Evolutionary conservation across 345 rosid species (phyloP), one percentile per base, ranked within the genome.

Genomic region (Crucihimalaya himalaica): DNA sequence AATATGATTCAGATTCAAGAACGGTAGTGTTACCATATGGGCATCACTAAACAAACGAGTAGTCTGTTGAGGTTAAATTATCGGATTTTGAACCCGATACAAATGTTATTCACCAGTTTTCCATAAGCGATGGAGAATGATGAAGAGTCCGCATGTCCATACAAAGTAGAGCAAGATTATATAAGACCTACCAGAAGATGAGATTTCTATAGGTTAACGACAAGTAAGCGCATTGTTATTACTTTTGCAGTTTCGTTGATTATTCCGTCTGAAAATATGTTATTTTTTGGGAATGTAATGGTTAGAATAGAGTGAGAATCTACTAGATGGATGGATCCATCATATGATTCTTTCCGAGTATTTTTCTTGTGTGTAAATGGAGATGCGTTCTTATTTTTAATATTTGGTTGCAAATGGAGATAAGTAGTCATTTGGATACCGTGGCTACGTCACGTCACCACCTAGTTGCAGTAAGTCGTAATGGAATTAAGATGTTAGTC

Each of bases 211-310:
- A 66, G 40, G 37, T n/a, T 2, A 68, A 21, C 8, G 39, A 60
- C 48, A 60, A 75, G 79, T 75, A 75, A 75, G 74, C 73, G 31
- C 28, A n/a, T n/a, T 25, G 79, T 59, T 67, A 31, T n/a, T 15
- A 56, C 52, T 25, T 56, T 2, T 18, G 47, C 14, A 19, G 25
- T 55, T 46, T 3, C 23, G 29, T 58, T 1, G 39, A 48, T 66
- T 66, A 28, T 59, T 47, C 50, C 39, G 73, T 48, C 29, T 58
- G 61, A 39, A 59, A 21, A 29, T 60, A 32, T 64, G 12, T 29
- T 67, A 14, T 37, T 75, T 75, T 37, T 39, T 27, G 28, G 54
- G 62, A 6, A 40, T 40, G 18, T 19, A 15, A 20, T 59, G 55
- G 28, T 59, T 59, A 59, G 67, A 7, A 15, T 66, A 66, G 67